phyloP scores from a whole-genome alignment of 768 basidiomycete species.

The Pisolithus microcarpus region DNA sequence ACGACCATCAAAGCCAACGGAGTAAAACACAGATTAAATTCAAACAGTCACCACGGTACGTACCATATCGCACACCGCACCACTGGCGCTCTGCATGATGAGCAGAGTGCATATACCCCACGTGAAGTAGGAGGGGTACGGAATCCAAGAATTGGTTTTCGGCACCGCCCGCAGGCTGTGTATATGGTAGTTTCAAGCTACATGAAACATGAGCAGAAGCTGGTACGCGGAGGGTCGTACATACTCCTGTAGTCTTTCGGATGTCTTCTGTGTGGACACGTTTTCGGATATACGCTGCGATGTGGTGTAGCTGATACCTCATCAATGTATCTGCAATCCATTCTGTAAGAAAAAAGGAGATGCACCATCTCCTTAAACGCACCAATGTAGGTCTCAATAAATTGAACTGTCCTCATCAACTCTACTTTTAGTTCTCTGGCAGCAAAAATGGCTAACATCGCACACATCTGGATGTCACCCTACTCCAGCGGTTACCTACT shows the following conservation, averaged over 20 bases:
- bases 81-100: slow-evolving; percentile 42
- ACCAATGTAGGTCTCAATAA: slow-evolving; percentile 75
- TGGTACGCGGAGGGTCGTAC: slow-evolving; percentile 6
- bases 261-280: slow-evolving; percentile 46
- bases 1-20: slow-evolving; percentile 1
- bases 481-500: slow-evolving; percentile 19
- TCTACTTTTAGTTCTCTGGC: slow-evolving; percentile 49
- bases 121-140: slow-evolving; percentile 27
- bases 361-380: slow-evolving; percentile 10
- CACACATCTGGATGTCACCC: slow-evolving; percentile 80
- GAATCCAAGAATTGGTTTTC: slow-evolving; percentile 47
- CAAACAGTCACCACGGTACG: slow-evolving; percentile 15
- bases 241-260: slow-evolving; percentile 46
- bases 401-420: slow-evolving; percentile 37
- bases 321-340: slow-evolving; percentile 48
- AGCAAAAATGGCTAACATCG: slow-evolving; percentile 60
- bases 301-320: slow-evolving; percentile 53
- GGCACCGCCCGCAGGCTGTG: slow-evolving; percentile 61
- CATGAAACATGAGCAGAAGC: background rate
- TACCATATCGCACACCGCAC: slow-evolving; percentile 70
- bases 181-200: slow-evolving; percentile 71
- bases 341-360: background rate
- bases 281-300: slow-evolving; percentile 73
- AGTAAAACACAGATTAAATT: background rate
- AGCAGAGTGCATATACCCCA: slow-evolving; percentile 51